Percentiles rank a stretch among this genome's conserved stretches.
These are phyloP conservation scores for Claviceps sp. DNA, from an alignment of 2,329 filamentous ascomycete genomes.

Conservation along the genomic window DNA sequence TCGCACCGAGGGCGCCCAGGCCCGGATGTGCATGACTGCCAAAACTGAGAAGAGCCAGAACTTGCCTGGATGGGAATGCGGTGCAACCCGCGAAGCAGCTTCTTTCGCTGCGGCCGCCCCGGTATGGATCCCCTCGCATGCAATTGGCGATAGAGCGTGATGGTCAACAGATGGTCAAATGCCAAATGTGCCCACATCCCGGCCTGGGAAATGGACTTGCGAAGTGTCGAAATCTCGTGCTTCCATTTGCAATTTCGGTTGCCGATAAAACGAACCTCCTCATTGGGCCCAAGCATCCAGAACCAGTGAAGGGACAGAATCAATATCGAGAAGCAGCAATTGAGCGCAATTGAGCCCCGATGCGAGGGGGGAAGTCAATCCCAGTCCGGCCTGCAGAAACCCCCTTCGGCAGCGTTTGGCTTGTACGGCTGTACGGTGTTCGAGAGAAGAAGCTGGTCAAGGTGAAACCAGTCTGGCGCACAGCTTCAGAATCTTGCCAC, in stretches of 20 bases:
- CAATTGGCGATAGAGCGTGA: background rate
- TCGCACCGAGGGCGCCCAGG: too few species aligned
- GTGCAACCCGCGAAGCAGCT: too few species aligned
- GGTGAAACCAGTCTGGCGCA: constrained; percentile 38
- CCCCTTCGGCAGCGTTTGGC: background rate
- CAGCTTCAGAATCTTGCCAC: constrained; percentile 31
- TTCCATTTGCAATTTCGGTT: constrained; percentile 3
- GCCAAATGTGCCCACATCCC: background rate
- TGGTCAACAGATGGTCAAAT: background rate
- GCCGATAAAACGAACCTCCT: background rate
- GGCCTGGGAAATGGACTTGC: background rate
- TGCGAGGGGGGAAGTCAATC: background rate
- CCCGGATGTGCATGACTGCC: too few species aligned
- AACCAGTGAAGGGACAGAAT: too few species aligned
- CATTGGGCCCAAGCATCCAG: background rate
- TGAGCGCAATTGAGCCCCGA: too few species aligned
- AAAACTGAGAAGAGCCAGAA: background rate
- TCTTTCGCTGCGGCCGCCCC: background rate
- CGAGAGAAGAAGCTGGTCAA: constrained; percentile 18
- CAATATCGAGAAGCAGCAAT: too few species aligned
- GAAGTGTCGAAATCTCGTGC: background rate
- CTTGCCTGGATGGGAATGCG: background rate
- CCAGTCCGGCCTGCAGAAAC: background rate
- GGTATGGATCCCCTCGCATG: constrained; percentile 2
- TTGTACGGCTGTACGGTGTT: background rate